Evolutionary conservation across 1,284 basidiomycete genomes (phyloP), one percentile per base, ranked within the genome.

Genomic region (Rhodotorula sp.): DNA sequence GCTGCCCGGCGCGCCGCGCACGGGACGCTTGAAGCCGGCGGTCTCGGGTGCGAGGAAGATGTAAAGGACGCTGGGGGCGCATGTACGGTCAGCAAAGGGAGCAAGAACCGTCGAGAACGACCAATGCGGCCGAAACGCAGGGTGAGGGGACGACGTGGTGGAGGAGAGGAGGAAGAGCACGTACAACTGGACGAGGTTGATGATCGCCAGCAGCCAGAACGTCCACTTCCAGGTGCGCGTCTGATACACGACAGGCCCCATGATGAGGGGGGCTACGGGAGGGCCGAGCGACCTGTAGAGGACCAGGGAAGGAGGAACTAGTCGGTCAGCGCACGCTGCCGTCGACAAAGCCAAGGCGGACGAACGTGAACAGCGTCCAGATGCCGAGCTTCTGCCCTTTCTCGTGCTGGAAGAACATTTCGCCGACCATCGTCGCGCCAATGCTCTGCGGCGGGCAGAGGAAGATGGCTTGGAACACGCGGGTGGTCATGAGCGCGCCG

Each of bases 341-440:
- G n/a, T n/a, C n/a, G n/a, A 29, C 15, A 21, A 41, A 25, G 57
- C 2, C 4, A 22, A 12, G 58, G 32, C 19, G 29, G 32, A 48
- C 58, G n/a, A 21, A 61, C 46, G 60, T 66, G 5, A 76, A 27
- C 1, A 73, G 55, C 8, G 74, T 72, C 74, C 74, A 76, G 15
- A 76, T 41, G 25, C 74, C 72, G 37, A 66, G 19, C 50, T 53
- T 64, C 34, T 29, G 59, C 2, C 72, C 72, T 34, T 66, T 66
- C 64, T 76, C 72, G 64, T 73, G 72, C n/a, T 39, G 54, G 66
- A 76, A 76, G 65, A 71, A 73, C 69, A 73, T 73, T 60, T 76
- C 74, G 46, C 39, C 55, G 25, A 71, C 60, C 37, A 67, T 62
- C 22, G 56, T 55, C 2, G 66, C 66, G 19, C 74, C 74, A 39